Percentiles rank a stretch among this genome's conserved stretches.
These are phyloP conservation scores for Lentithecium fluviatile DNA, from an alignment of 495 filamentous ascomycete genomes.

Conservation along the genomic window DNA sequence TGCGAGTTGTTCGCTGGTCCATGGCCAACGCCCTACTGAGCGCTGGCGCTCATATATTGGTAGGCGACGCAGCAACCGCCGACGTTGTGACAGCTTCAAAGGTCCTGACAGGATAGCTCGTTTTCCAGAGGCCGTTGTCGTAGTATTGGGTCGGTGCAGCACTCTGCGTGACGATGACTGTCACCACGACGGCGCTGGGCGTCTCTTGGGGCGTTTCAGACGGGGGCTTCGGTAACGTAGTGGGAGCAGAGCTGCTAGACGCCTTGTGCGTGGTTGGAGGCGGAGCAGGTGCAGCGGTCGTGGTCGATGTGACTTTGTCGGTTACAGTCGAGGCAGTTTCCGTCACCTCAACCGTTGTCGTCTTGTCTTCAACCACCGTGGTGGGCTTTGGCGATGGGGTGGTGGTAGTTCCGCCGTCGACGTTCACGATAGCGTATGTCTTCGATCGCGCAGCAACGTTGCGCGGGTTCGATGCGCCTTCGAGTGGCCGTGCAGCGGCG, in stretches of 20 bases:
- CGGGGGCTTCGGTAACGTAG: background rate
- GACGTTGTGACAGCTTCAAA: slow-evolving; percentile 12
- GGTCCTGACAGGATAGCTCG: slow-evolving; percentile 28
- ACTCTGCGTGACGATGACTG: slow-evolving; percentile 20
- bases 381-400: slow-evolving; percentile 9
- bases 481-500: slow-evolving; percentile 9
- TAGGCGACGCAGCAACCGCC: background rate
- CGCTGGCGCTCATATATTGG: background rate
- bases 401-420: slow-evolving; percentile 31
- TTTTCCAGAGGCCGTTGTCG: slow-evolving; percentile 37
- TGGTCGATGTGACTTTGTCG: slow-evolving; percentile 8
- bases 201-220: background rate
- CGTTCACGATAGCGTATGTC: slow-evolving; percentile 34
- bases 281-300: background rate
- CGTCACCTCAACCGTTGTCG: slow-evolving; percentile 12
- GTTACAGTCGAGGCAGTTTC: background rate
- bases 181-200: slow-evolving; percentile 7
- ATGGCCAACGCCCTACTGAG: too few relatives aligned
- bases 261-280: background rate
- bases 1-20: too few relatives aligned
- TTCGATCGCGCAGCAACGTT: slow-evolving; percentile 17
- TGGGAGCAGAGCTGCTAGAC: background rate
- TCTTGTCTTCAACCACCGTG: slow-evolving; percentile 15
- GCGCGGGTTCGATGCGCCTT: background rate
- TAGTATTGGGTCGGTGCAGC: slow-evolving; percentile 32